phyloP scores from a whole-genome alignment of 805 yeast genomes.

The Candida sanyiensis region DNA sequence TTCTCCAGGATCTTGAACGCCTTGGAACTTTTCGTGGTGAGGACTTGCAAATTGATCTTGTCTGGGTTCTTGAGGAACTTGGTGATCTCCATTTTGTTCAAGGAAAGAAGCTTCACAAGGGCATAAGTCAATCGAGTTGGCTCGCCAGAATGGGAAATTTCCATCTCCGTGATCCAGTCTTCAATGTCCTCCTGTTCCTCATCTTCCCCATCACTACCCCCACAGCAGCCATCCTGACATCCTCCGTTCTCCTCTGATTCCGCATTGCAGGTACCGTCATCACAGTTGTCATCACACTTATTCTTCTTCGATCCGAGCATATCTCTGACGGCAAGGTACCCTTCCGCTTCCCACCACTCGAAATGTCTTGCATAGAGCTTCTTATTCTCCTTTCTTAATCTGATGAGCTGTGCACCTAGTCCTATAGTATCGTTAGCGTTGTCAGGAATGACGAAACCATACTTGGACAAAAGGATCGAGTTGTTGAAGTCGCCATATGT shows the following conservation, averaged over 20 bases:
- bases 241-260: conserved; percentile 7
- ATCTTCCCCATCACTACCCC: conserved; percentile 8
- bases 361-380: conserved; percentile 34
- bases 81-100: conserved; percentile 25
- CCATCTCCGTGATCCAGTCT: conserved; percentile 41
- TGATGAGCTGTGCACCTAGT: conserved; percentile 46
- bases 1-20: conserved; percentile 19
- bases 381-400: conserved; percentile 27
- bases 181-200: conserved; percentile 23
- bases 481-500: conserved; percentile 76
- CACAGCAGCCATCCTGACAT: conserved; percentile 19
- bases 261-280: conserved; percentile 17
- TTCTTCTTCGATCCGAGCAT: conserved; percentile 11
- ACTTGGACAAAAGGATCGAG: conserved; percentile 60
- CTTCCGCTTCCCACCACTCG: conserved; percentile 45
- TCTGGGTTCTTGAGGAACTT: conserved; percentile 22
- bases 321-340: conserved; percentile 31
- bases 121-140: conserved; percentile 42
- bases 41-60: conserved; percentile 13
- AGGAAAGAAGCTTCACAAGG: conserved; percentile 31
- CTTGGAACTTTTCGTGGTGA: conserved; percentile 17
- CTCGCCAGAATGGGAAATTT: conserved; percentile 36
- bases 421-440: conserved; percentile 53
- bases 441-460: conserved; percentile 65
- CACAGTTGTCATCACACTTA: conserved; percentile 12